Conservation (phyloP, 2,329 filamentous ascomycete genomes). For the Claviceps fusiformis region DNA sequence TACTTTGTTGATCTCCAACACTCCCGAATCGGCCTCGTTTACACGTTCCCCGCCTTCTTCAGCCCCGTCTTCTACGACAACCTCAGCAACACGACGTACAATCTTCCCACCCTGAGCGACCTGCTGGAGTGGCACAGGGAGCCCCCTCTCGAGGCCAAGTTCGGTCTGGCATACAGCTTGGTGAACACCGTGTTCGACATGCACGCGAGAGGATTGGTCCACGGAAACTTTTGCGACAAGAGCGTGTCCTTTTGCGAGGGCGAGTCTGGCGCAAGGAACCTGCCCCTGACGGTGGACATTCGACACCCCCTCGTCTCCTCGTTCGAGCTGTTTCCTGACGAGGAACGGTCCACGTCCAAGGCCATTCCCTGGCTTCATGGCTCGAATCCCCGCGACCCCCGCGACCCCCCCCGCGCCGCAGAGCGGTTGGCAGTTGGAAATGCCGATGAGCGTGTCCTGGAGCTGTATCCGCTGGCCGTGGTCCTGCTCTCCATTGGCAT, state of each 20-base stretch:
- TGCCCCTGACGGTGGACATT: constrained; percentile 40
- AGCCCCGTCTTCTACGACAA: constrained; percentile 41
- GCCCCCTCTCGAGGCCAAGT: constrained; percentile 61
- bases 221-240: constrained; percentile 54
- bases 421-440: constrained; percentile 33
- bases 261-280: constrained; percentile 25
- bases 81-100: constrained; percentile 34
- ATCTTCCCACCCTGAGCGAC: constrained; percentile 39
- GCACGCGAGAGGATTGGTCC: constrained; percentile 54
- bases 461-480: constrained; percentile 62
- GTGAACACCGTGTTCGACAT: constrained; percentile 61
- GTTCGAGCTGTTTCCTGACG: constrained; percentile 52
- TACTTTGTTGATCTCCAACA: constrained; percentile 64
- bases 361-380: constrained; percentile 42
- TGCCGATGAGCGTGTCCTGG: constrained; percentile 44
- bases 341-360: constrained; percentile 11
- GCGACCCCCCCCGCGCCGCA: constrained; percentile 18
- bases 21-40: constrained; percentile 61
- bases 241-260: constrained; percentile 53
- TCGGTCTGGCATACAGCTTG: constrained; percentile 59
- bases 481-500: constrained; percentile 62
- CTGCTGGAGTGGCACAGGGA: constrained; percentile 40
- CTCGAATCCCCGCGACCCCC: constrained; percentile 37
- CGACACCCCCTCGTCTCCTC: constrained; percentile 57
- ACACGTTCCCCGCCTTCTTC: constrained; percentile 56